Evolutionary conservation across 2,329 filamentous ascomycete genomes (phyloP).

Genomic region (Aspergillus flavus): DNA sequence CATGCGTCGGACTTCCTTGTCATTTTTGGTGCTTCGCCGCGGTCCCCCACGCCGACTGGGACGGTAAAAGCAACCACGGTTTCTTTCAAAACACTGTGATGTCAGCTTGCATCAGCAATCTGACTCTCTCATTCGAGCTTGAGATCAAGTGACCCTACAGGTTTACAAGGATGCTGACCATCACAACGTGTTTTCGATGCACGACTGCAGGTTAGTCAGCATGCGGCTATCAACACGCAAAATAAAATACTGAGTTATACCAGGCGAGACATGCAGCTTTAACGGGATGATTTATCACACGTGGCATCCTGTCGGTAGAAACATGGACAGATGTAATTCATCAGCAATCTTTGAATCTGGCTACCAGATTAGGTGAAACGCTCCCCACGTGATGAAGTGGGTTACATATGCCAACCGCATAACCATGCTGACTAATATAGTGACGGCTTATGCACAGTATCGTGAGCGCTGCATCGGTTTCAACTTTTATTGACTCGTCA

Average conservation of each 20-base stretch:
- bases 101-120: neutral
- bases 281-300: neutral
- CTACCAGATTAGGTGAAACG: neutral
- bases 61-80: neutral
- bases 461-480: neutral
- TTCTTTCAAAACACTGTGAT: neutral
- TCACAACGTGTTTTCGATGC: constrained; percentile 9
- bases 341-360: neutral
- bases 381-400: neutral
- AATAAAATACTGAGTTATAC: neutral
- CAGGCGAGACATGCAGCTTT: constrained; percentile 1
- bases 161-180: constrained; percentile 1
- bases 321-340: neutral
- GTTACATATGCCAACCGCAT: neutral
- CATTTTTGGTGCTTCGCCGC: neutral
- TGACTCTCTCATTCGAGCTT: neutral
- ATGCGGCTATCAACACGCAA: neutral
- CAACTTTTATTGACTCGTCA: neutral
- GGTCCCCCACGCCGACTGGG: neutral
- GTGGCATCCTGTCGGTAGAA: neutral
- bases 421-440: neutral
- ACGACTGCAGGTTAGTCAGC: neutral
- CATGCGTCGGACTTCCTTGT: neutral
- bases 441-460: neutral
- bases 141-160: neutral